These are phyloP conservation scores for Calonectria fujianensis DNA, from an alignment of 2,329 filamentous ascomycete genomes.

Conservation along the genomic window DNA sequence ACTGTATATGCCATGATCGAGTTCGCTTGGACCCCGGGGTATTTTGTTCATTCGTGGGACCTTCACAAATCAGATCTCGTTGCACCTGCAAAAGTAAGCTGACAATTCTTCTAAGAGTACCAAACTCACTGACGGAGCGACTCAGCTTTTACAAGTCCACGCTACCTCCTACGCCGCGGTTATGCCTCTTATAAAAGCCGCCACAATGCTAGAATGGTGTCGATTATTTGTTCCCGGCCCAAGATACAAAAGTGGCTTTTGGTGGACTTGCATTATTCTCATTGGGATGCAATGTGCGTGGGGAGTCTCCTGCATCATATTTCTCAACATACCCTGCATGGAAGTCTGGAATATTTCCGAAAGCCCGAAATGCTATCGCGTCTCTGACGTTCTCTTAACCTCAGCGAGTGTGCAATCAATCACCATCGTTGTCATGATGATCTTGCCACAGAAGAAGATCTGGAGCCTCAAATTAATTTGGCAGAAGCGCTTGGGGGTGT, in stretches of 20 bases:
- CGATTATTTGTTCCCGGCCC: neutral
- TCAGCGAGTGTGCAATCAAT: neutral
- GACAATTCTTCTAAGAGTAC: neutral
- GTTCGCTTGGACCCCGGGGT: neutral
- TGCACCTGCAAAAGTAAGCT: neutral
- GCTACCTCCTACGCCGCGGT: neutral
- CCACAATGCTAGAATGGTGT: slow-evolving; percentile 1
- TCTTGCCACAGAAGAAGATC: neutral
- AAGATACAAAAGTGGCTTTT: neutral
- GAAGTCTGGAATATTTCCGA: neutral
- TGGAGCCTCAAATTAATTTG: neutral
- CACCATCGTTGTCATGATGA: neutral
- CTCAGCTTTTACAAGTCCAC: neutral
- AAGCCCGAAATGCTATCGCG: neutral
- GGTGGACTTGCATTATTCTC: neutral
- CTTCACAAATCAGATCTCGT: neutral
- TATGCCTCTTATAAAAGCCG: neutral
- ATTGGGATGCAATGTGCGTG: neutral
- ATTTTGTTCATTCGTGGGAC: slow-evolving; percentile 3
- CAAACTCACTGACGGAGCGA: neutral
- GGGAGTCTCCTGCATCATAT: neutral
- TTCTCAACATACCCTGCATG: neutral
- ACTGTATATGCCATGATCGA: neutral
- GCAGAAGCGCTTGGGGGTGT: neutral
- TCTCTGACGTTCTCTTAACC: neutral